A percentile compares a stretch with the other conserved stretches of the same genome.
phyloP scores from a whole-genome alignment of 2,329 filamentous ascomycete species.

The Aureobasidium mangrovei region DNA sequence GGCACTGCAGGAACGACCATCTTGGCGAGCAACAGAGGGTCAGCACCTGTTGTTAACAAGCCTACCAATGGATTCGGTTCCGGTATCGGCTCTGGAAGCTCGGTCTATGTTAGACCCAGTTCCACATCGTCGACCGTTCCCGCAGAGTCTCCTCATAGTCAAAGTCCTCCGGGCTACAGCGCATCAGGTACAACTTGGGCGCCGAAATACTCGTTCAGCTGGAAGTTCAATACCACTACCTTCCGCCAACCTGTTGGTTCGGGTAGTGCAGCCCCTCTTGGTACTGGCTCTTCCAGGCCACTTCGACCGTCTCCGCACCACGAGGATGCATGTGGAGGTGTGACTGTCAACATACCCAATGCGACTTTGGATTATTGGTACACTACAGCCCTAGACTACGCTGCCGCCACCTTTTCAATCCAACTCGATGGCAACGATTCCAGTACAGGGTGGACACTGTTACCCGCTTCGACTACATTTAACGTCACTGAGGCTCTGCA shows the following conservation, averaged over 20 bases:
- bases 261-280: neutral
- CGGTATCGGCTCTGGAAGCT: too few species aligned
- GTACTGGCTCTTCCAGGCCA: neutral
- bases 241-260: neutral
- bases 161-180: neutral
- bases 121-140: neutral
- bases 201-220: constrained; percentile 7
- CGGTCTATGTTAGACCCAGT: neutral
- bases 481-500: constrained; percentile 25
- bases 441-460: constrained; percentile 25
- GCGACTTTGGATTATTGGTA: constrained; percentile 31
- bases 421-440: constrained; percentile 22
- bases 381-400: constrained; percentile 24
- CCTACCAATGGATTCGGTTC: too few species aligned
- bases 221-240: constrained; percentile 6
- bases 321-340: constrained; percentile 20
- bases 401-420: constrained; percentile 26
- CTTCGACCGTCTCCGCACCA: neutral
- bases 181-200: neutral
- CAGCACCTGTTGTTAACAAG: neutral
- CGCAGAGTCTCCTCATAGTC: neutral
- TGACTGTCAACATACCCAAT: constrained; percentile 27
- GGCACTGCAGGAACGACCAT: too few species aligned
- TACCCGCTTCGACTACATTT: constrained; percentile 25
- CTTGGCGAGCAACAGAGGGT: neutral